phyloP scores from a whole-genome alignment of 139 green algal species.

The Edaphochlamys debaryana region DNA sequence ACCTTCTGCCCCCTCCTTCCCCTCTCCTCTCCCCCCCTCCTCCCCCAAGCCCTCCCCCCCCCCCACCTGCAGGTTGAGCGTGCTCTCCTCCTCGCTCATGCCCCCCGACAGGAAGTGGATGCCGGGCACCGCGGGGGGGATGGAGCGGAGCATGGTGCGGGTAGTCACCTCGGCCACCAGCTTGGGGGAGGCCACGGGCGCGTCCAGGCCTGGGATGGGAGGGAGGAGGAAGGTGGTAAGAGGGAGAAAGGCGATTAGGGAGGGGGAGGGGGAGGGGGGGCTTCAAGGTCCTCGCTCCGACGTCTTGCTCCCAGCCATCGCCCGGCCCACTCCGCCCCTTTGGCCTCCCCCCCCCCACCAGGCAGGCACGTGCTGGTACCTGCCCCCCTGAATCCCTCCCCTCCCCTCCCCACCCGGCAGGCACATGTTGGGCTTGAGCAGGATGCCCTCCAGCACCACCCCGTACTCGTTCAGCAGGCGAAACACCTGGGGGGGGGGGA shows the following conservation, averaged over 20 bases:
- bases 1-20: too few relatives aligned
- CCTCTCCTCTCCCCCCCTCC: too few relatives aligned
- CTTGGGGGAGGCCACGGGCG: conserved; percentile 61
- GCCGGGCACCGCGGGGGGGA: conserved; percentile 83
- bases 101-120: conserved; percentile 86
- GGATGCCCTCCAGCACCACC: conserved; percentile 88
- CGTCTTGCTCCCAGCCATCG: too few relatives aligned
- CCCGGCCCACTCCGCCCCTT: too few relatives aligned
- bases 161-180: conserved; percentile 87
- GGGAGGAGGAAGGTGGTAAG: background rate
- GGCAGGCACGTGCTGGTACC: too few relatives aligned
- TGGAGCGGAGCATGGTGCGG: conserved; percentile 80
- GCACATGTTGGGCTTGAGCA: conserved; percentile 96
- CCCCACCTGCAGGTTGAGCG: conserved; percentile 80
- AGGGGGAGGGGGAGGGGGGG: background rate
- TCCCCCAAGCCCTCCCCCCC: background rate
- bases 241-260: background rate
- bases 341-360: too few relatives aligned
- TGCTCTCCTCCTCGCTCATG: conserved; percentile 90
- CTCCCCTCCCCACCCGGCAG: background rate
- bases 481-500: conserved; percentile 41
- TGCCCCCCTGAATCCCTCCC: too few relatives aligned
- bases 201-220: conserved; percentile 16
- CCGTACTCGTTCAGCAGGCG: conserved; percentile 92
- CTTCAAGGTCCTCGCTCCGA: too few relatives aligned